Evolutionary conservation across 2,329 filamentous ascomycete genomes (phyloP).

Genomic region (Scorias spongiosa): DNA sequence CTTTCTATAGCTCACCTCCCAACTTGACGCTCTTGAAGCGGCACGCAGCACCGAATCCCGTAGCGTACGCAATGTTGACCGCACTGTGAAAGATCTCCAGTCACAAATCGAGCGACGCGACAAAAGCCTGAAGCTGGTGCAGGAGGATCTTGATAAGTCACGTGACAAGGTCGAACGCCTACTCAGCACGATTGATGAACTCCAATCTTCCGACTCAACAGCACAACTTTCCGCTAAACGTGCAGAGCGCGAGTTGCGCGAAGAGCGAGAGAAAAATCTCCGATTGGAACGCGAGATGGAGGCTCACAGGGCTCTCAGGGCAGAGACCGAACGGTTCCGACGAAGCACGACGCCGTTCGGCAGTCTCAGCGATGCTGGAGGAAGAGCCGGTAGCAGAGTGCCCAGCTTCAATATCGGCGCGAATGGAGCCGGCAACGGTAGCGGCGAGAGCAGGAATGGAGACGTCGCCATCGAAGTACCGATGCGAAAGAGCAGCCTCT

Average conservation of each 20-base stretch:
- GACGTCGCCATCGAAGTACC: conserved; percentile 23
- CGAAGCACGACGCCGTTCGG: conserved; percentile 14
- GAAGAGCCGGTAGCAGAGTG: conserved; percentile 6
- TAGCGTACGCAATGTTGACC: conserved; percentile 81
- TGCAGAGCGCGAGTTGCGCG: conserved; percentile 75
- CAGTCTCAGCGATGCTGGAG: conserved; percentile 28
- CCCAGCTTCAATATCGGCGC: conserved; percentile 17
- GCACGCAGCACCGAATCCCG: conserved; percentile 67
- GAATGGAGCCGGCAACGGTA: conserved; percentile 25
- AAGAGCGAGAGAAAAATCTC: conserved; percentile 69
- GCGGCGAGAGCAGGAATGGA: conserved; percentile 18
- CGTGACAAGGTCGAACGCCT: conserved; percentile 86
- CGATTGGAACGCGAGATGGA: conserved; percentile 81
- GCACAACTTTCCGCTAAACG: conserved; percentile 69
- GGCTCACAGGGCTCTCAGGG: conserved; percentile 56
- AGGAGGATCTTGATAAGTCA: conserved; percentile 69
- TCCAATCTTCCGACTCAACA: conserved; percentile 73
- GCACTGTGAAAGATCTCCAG: conserved; percentile 84
- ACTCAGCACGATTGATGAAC: conserved; percentile 79
- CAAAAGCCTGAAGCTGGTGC: conserved; percentile 63
- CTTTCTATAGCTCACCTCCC: conserved; percentile 20
- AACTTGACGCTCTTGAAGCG: conserved; percentile 81
- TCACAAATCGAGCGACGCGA: conserved; percentile 85
- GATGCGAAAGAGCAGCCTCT: conserved; percentile 27
- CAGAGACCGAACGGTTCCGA: conserved; percentile 38